A percentile compares a stretch with the other conserved stretches of the same genome.
Conservation (phyloP, 1,284 basidiomycete species). For the Apiotrichum domesticum region DNA sequence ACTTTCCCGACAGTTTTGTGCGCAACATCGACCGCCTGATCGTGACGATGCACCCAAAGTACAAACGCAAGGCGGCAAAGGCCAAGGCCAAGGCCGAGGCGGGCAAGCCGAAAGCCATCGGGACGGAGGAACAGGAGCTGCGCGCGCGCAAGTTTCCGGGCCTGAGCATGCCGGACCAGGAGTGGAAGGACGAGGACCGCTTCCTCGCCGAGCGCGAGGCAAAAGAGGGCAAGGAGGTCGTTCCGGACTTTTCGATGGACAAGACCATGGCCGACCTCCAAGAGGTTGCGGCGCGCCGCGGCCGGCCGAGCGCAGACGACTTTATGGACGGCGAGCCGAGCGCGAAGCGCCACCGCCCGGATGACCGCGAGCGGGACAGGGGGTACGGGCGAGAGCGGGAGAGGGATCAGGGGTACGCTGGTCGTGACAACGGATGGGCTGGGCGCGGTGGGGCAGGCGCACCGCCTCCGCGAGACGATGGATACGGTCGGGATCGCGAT, state of each 20-base stretch:
- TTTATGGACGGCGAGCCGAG: constrained; percentile 49
- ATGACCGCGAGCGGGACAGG: constrained; percentile 41
- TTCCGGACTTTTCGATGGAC: constrained; percentile 54
- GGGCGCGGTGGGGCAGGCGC: constrained; percentile 12
- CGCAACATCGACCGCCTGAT: constrained; percentile 92
- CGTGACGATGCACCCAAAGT: constrained; percentile 88
- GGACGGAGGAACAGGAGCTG: constrained; percentile 59
- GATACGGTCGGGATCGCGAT: background rate
- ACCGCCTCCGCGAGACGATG: constrained; percentile 3
- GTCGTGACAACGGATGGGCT: constrained; percentile 26
- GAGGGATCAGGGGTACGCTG: constrained; percentile 35
- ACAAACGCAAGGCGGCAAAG: constrained; percentile 68
- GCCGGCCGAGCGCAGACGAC: constrained; percentile 49
- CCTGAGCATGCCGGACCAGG: constrained; percentile 74
- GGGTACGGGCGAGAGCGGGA: background rate
- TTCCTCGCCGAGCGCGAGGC: constrained; percentile 49
- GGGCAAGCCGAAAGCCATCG: constrained; percentile 36
- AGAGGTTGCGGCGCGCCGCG: constrained; percentile 54
- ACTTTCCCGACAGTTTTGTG: constrained; percentile 82
- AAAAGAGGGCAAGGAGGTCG: constrained; percentile 54
- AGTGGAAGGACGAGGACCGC: constrained; percentile 50
- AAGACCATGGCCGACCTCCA: constrained; percentile 77
- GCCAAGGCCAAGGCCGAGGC: constrained; percentile 34
- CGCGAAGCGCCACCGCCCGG: constrained; percentile 56
- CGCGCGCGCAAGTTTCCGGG: constrained; percentile 84